A percentile compares a stretch with the other conserved stretches of the same genome.
phyloP scores from a whole-genome alignment of 441 rosid genomes.

The Viola pubescens region DNA sequence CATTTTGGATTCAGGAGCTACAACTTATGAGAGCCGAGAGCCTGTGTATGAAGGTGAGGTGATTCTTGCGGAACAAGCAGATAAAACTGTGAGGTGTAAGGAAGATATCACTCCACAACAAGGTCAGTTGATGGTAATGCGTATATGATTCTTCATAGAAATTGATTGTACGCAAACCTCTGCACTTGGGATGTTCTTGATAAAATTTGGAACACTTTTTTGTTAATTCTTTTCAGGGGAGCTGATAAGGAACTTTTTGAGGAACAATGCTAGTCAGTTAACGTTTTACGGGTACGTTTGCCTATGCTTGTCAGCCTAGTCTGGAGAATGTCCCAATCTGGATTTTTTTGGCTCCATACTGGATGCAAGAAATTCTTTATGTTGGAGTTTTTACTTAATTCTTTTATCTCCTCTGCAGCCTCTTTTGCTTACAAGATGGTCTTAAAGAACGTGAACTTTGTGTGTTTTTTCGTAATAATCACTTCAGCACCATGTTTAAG shows the following conservation, averaged over 20 bases:
- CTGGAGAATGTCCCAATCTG: slow-evolving; percentile 11
- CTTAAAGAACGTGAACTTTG: slow-evolving; percentile 92
- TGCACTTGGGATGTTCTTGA: slow-evolving; percentile 10
- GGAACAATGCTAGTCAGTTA: slow-evolving; percentile 80
- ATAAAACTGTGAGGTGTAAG: slow-evolving; percentile 37
- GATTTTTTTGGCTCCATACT: no score
- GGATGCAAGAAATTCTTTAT: no score
- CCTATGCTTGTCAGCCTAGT: background rate
- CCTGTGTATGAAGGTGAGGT: slow-evolving; percentile 97
- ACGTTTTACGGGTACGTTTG: slow-evolving; percentile 75
- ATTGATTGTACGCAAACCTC: slow-evolving; percentile 1
- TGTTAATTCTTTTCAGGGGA: slow-evolving; percentile 49
- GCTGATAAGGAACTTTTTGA: slow-evolving; percentile 66
- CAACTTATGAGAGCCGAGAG: slow-evolving; percentile 50
- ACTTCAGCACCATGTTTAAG: slow-evolving; percentile 99
- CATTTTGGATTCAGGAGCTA: slow-evolving; percentile 54
- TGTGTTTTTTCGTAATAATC: slow-evolving; percentile 95
- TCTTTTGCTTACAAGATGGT: slow-evolving; percentile 83
- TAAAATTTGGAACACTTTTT: slow-evolving; percentile 13
- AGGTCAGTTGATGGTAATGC: slow-evolving; percentile 34
- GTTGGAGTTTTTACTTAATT: background rate
- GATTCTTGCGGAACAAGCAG: slow-evolving; percentile 73
- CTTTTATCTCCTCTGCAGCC: slow-evolving; percentile 39
- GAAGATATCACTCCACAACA: slow-evolving; percentile 62
- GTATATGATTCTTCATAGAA: background rate